Conservation (phyloP, 2,329 filamentous ascomycete species). For the Diaporthe citriasiana region DNA sequence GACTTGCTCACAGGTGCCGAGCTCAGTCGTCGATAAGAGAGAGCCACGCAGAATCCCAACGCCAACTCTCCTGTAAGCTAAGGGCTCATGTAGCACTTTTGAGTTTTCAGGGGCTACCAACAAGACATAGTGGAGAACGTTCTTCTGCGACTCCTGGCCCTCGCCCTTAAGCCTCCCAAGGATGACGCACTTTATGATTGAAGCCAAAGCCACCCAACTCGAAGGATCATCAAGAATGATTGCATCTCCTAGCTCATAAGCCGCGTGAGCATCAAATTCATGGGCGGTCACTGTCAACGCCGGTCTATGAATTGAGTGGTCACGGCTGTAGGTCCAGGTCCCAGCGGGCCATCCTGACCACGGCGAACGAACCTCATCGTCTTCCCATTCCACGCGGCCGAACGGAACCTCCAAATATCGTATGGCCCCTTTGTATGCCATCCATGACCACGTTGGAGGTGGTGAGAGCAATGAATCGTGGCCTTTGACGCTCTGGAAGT, state of each 20-base stretch:
- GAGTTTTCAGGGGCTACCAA: background rate
- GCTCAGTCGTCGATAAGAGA: background rate
- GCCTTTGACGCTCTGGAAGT: background rate
- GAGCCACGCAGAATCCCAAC: background rate
- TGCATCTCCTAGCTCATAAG: background rate
- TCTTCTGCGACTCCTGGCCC: background rate
- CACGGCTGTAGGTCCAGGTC: slow-evolving; percentile 10
- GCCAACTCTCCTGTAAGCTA: background rate
- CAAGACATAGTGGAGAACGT: background rate
- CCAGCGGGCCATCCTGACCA: background rate
- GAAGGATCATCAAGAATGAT: background rate
- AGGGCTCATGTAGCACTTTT: background rate
- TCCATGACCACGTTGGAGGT: slow-evolving; percentile 36
- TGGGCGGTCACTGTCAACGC: background rate
- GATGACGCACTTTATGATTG: background rate
- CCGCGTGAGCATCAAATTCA: background rate
- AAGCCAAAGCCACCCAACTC: background rate
- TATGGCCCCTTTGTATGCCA: slow-evolving; percentile 24
- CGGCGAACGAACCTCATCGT: background rate
- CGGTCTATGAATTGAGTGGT: background rate
- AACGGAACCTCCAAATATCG: slow-evolving; percentile 1
- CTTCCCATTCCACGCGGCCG: background rate
- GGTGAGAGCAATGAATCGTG: rapidly evolving
- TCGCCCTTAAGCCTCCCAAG: background rate
- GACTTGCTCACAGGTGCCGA: background rate